phyloP scores from a whole-genome alignment of 2,329 filamentous ascomycete species.

The Xylariales sp. region DNA sequence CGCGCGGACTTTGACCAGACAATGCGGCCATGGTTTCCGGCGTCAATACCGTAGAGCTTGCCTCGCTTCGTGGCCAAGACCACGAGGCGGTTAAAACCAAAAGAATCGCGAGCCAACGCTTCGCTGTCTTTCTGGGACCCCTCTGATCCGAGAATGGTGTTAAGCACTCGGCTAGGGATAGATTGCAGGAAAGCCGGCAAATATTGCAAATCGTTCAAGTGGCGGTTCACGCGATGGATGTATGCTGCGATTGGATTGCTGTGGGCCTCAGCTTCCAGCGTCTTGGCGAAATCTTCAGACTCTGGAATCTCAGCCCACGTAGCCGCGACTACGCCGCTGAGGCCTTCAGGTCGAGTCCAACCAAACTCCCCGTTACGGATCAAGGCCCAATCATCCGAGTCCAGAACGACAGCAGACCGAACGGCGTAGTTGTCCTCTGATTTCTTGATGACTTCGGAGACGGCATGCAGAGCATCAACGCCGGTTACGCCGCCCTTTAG shows the following conservation, averaged over 20 bases:
- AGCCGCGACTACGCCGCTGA: constrained; percentile 76
- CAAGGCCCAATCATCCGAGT: constrained; percentile 72
- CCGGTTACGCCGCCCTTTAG: constrained; percentile 40
- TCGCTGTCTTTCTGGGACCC: constrained; percentile 32
- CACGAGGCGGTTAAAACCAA: constrained; percentile 85
- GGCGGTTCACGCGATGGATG: constrained; percentile 77
- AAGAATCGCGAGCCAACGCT: constrained; percentile 63
- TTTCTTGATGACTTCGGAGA: constrained; percentile 79
- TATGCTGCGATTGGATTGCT: constrained; percentile 79
- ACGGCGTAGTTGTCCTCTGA: constrained; percentile 66
- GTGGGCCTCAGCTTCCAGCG: constrained; percentile 81
- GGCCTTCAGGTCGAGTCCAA: constrained; percentile 79
- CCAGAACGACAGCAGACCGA: constrained; percentile 67
- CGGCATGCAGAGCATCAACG: constrained; percentile 57
- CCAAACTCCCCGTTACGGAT: constrained; percentile 75
- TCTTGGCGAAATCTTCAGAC: constrained; percentile 70
- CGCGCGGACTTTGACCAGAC: constrained; percentile 70
- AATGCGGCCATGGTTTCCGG: constrained; percentile 67
- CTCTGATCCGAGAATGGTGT: constrained; percentile 57
- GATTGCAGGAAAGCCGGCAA: constrained; percentile 69
- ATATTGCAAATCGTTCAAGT: constrained; percentile 71
- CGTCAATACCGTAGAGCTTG: constrained; percentile 75
- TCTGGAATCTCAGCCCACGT: constrained; percentile 75
- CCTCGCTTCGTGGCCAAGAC: constrained; percentile 77
- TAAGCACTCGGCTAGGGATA: constrained; percentile 65